These are phyloP conservation scores for Oryza officinalis DNA, from an alignment of 176 grass and related monocot genomes.

Conservation along the genomic window DNA sequence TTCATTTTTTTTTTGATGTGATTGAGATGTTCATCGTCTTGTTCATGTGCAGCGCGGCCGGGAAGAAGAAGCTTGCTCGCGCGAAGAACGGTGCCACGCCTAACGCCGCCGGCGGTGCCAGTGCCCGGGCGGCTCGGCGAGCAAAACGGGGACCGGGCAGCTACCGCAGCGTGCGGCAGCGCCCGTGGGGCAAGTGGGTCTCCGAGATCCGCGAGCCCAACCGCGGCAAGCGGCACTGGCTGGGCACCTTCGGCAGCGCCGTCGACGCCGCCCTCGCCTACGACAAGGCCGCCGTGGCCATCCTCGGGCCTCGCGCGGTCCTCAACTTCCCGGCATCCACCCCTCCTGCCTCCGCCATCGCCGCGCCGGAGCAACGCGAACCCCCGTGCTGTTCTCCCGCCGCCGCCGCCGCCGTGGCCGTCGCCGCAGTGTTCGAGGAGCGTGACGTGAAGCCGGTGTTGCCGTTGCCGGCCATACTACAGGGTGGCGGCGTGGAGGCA, in stretches of 20 bases:
- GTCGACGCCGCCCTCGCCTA: constrained; percentile 61
- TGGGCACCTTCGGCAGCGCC: constrained; percentile 63
- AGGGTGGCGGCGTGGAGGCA: not conserved
- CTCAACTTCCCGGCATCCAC: not conserved
- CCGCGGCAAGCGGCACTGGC: constrained; percentile 51
- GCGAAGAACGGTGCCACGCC: not conserved
- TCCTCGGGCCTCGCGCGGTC: constrained; percentile 1
- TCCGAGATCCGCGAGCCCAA: constrained; percentile 64
- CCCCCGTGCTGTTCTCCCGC: not conserved
- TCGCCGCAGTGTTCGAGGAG: constrained; percentile 16
- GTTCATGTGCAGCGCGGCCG: constrained; percentile 25
- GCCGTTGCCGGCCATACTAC: not conserved
- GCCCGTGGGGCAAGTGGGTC: constrained; percentile 74
- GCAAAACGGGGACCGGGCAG: constrained; percentile 38
- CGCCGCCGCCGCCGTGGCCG: not conserved
- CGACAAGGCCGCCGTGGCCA: constrained; percentile 51
- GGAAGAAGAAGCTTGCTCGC: constrained; percentile 26
- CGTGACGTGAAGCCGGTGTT: constrained; percentile 10
- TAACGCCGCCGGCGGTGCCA: not conserved
- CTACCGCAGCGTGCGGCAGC: constrained; percentile 72
- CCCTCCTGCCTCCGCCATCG: not conserved
- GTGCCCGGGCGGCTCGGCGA: constrained; percentile 17
- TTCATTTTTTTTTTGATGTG: not conserved
- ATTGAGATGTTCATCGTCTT: not conserved
- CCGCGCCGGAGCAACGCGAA: not conserved